Evolutionary conservation across 441 rosid genomes (phyloP).

Genomic region (Bruguiera hainesii): DNA sequence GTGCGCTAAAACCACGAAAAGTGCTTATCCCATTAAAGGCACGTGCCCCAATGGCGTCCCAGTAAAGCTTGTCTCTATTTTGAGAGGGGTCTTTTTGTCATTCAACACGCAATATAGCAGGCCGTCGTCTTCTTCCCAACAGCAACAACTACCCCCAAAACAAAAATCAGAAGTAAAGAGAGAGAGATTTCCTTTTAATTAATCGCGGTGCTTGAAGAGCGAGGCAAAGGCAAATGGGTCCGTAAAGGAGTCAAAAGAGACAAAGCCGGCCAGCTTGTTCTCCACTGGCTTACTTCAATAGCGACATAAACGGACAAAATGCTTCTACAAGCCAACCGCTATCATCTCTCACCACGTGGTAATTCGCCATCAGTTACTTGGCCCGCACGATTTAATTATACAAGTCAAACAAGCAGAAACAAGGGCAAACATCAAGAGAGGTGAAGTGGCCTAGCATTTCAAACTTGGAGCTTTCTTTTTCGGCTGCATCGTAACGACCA

Average conservation of each 20-base stretch:
- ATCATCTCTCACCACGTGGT: constrained; percentile 6
- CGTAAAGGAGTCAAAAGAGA: constrained; percentile 5
- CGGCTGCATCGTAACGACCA: no score
- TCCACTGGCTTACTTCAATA: constrained; percentile 15
- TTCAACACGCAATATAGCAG: no score
- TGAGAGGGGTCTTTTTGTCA: background rate
- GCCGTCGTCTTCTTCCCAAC: no score
- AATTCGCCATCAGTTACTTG: background rate
- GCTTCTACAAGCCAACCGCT: no score
- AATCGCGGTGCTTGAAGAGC: background rate
- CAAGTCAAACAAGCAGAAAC: background rate
- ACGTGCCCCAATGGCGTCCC: constrained; percentile 4
- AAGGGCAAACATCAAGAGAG: no score
- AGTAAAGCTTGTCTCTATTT: background rate
- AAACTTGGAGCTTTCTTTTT: no score
- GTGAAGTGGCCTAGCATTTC: no score
- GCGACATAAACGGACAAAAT: constrained; percentile 16
- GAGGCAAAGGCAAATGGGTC: background rate
- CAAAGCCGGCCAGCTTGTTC: constrained; percentile 35
- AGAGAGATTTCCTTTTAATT: no score
- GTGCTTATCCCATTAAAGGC: constrained; percentile 2
- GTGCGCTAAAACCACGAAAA: constrained; percentile 17
- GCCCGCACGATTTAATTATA: constrained; percentile 2
- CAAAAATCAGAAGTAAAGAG: no score
- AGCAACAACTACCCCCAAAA: no score